phyloP scores from a whole-genome alignment of 768 basidiomycete genomes.

The Clitopilus hobsonii region DNA sequence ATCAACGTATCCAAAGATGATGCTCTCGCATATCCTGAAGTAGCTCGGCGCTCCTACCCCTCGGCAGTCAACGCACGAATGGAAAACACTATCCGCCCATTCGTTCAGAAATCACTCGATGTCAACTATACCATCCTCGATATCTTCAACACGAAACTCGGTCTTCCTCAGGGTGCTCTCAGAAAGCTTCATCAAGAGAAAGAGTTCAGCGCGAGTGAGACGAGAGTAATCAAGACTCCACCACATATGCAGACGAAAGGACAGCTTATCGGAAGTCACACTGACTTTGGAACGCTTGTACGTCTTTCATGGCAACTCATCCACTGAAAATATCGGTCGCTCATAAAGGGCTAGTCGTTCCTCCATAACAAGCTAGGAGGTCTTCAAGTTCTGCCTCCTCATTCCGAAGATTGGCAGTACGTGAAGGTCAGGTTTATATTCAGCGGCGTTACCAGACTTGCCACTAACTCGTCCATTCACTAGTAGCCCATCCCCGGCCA shows the following conservation, averaged over 20 bases:
- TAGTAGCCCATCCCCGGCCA: constrained; percentile 44
- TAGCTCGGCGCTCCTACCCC: constrained; percentile 55
- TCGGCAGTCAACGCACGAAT: constrained; percentile 45
- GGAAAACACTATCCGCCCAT: constrained; percentile 42
- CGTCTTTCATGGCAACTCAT: constrained; percentile 8
- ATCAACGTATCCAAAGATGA: constrained; percentile 70
- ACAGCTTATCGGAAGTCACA: constrained; percentile 59
- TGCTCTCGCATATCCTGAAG: constrained; percentile 51
- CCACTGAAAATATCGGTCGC: not conserved
- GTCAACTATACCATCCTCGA: constrained; percentile 49
- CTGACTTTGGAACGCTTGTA: constrained; percentile 68
- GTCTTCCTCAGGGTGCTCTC: constrained; percentile 46
- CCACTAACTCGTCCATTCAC: no score
- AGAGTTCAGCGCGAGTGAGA: constrained; percentile 53
- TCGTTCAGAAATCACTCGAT: constrained; percentile 52
- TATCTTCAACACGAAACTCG: constrained; percentile 54
- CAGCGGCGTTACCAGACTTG: constrained; percentile 5
- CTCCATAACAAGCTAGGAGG: constrained; percentile 69
- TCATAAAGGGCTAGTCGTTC: no score
- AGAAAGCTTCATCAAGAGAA: constrained; percentile 34
- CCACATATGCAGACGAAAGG: constrained; percentile 29
- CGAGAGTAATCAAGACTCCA: constrained; percentile 48
- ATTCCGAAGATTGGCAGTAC: constrained; percentile 61
- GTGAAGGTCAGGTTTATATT: constrained; percentile 55
- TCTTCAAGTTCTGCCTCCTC: constrained; percentile 62